Percentiles rank a stretch among this genome's conserved stretches.
phyloP scores from a whole-genome alignment of 768 basidiomycete genomes.

The Lentinula sp. region DNA sequence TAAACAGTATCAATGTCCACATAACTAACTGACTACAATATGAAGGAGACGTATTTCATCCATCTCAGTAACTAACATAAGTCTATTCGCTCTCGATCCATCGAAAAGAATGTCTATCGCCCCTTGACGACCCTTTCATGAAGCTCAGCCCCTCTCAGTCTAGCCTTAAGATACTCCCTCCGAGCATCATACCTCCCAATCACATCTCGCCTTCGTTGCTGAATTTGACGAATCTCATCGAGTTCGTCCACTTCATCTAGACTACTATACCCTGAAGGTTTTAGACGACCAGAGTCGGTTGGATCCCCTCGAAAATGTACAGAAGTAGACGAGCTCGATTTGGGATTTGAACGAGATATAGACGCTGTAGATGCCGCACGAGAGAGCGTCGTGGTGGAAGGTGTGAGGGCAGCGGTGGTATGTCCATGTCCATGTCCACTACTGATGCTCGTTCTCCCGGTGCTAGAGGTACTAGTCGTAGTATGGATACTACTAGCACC shows the following conservation, averaged over 20 bases:
- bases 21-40: too few relatives aligned
- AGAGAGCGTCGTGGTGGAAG: background rate
- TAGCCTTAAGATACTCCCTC: conserved; percentile 69
- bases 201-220: conserved; percentile 59
- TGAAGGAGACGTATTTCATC: too few relatives aligned
- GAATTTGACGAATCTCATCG: conserved; percentile 53
- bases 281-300: background rate
- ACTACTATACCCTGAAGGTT: background rate
- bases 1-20: too few relatives aligned
- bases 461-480: background rate
- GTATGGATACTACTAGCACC: background rate
- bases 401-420: background rate
- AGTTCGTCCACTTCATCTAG: background rate
- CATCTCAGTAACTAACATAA: too few relatives aligned
- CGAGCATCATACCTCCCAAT: conserved; percentile 63
- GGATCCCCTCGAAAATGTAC: background rate
- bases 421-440: background rate
- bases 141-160: conserved; percentile 71
- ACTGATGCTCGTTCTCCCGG: background rate
- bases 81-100: too few relatives aligned
- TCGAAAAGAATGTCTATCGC: conserved; percentile 11
- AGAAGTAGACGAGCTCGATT: background rate
- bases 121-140: conserved; percentile 39
- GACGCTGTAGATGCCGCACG: background rate
- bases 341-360: background rate